Evolutionary conservation across 345 rosid genomes (phyloP).

Genomic region (Moricandia moricandioides): DNA sequence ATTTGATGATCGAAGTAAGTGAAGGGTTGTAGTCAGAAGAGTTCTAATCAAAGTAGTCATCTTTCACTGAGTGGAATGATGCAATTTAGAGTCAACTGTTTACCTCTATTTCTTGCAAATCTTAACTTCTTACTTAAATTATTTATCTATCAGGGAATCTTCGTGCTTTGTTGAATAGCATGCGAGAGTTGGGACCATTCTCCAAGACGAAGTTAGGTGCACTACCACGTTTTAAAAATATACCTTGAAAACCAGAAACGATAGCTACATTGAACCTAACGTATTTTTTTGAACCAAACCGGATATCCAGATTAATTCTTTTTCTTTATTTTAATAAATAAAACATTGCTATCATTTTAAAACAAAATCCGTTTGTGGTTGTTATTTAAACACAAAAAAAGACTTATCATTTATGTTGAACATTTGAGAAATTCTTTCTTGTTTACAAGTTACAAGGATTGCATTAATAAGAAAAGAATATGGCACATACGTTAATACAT

Average conservation of each 20-base stretch:
- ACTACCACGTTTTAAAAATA: neutral
- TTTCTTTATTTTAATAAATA: no score
- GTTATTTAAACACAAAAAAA: no score
- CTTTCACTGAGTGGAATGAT: neutral
- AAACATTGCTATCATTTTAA: no score
- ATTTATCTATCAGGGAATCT: neutral
- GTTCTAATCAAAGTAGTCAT: neutral
- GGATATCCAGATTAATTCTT: neutral
- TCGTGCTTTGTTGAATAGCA: neutral
- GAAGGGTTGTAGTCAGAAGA: conserved; percentile 8
- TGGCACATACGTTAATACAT: no score
- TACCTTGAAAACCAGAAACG: neutral
- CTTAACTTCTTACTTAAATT: neutral
- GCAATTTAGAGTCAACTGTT: neutral
- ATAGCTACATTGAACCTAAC: neutral
- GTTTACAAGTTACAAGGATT: no score
- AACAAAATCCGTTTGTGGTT: no score
- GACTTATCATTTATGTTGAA: no score
- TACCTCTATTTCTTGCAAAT: neutral
- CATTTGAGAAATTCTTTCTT: no score
- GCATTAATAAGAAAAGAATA: no score
- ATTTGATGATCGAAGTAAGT: neutral
- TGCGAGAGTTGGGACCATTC: neutral
- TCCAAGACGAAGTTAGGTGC: neutral
- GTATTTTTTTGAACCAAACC: neutral